Conservation (phyloP, 805 yeast genomes). For the Pichia deserticola region DNA sequence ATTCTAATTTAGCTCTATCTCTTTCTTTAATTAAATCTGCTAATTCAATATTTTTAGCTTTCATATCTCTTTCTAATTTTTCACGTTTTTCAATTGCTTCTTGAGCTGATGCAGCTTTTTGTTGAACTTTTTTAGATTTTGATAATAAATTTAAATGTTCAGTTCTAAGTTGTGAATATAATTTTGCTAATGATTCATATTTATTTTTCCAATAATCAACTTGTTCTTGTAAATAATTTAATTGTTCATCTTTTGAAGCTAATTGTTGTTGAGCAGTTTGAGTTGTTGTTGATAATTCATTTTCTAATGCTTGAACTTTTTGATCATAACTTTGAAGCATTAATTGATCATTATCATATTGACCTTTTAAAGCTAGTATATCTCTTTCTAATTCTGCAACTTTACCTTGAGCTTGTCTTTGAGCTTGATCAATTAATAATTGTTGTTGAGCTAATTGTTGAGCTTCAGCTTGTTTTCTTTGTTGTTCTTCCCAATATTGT, state of each 20-base stretch:
- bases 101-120: slow-evolving; percentile 82
- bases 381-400: slow-evolving; percentile 80
- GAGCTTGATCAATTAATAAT: slow-evolving; percentile 55
- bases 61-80: slow-evolving; percentile 71
- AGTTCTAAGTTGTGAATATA: slow-evolving; percentile 85
- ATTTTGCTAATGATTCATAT: slow-evolving; percentile 82
- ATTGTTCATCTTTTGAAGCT: slow-evolving; percentile 67
- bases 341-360: slow-evolving; percentile 78
- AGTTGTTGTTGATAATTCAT: slow-evolving; percentile 54
- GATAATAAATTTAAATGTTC: slow-evolving; percentile 78
- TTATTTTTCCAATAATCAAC: slow-evolving; percentile 72
- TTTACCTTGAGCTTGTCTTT: slow-evolving; percentile 68
- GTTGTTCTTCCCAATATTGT: slow-evolving; percentile 67
- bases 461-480: slow-evolving; percentile 56
- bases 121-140: slow-evolving; percentile 73
- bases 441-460: slow-evolving; percentile 70
- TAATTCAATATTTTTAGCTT: slow-evolving; percentile 76
- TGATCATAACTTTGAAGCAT: slow-evolving; percentile 82
- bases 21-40: slow-evolving; percentile 87
- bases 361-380: slow-evolving; percentile 63
- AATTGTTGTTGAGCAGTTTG: slow-evolving; percentile 66
- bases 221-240: slow-evolving; percentile 65
- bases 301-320: slow-evolving; percentile 74
- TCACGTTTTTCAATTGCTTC: slow-evolving; percentile 83
- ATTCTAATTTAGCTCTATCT: slow-evolving; percentile 78